Evolutionary conservation across 257 asterid genomes (phyloP).

Genomic region (Solanum appendiculatum): DNA sequence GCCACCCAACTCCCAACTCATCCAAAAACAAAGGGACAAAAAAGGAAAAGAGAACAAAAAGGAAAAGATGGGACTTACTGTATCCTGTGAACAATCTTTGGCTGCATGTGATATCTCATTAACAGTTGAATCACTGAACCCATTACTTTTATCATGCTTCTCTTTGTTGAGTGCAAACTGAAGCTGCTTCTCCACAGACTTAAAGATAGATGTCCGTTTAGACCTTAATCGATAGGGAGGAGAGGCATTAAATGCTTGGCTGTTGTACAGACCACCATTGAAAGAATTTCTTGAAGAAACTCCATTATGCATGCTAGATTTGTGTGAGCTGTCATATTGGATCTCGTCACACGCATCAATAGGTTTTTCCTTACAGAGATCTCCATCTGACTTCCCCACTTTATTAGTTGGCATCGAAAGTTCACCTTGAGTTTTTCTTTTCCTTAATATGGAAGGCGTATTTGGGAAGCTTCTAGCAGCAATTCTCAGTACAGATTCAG

Average conservation of each 20-base stretch:
- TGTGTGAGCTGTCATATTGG: conserved; percentile 17
- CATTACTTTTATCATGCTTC: conserved; percentile 15
- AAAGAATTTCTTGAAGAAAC: conserved; percentile 19
- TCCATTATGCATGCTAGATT: conserved; percentile 19
- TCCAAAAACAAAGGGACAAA: background rate
- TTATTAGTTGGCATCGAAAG: conserved; percentile 13
- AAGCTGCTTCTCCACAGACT: conserved; percentile 93
- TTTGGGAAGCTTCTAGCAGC: conserved; percentile 81
- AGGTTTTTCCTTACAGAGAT: conserved; percentile 15
- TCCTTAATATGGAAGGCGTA: conserved; percentile 86
- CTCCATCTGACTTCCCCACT: conserved; percentile 6
- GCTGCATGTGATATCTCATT: conserved; percentile 32
- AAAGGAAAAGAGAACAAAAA: background rate
- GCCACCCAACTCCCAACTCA: background rate
- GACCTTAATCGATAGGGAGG: conserved; percentile 79
- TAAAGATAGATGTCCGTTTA: conserved; percentile 53
- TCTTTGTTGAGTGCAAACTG: conserved; percentile 42
- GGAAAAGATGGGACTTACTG: conserved; percentile 9
- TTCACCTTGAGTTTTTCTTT: conserved; percentile 42
- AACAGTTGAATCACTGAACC: conserved; percentile 26
- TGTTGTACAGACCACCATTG: conserved; percentile 24
- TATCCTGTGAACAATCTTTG: conserved; percentile 42
- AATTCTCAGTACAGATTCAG: conserved; percentile 71
- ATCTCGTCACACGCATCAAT: conserved; percentile 15
- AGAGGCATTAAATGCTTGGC: conserved; percentile 53